Percentiles rank a stretch among this genome's conserved stretches.
Evolutionary conservation across 371 early-diverging fungal genomes (phyloP).

Genomic region (Parasitella parasitica): DNA sequence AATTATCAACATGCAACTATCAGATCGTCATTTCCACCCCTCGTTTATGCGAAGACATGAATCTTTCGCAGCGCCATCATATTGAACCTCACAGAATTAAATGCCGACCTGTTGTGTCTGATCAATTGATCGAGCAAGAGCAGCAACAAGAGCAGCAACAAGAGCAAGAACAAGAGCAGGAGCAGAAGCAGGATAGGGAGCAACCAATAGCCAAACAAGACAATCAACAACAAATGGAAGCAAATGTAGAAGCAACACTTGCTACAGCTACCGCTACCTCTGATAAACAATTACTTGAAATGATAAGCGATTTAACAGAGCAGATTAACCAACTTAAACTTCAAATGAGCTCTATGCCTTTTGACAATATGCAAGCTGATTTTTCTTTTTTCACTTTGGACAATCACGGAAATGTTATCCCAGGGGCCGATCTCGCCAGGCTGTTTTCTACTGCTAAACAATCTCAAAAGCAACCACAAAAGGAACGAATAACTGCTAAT

Average conservation of each 20-base stretch:
- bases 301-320: conserved; percentile 30
- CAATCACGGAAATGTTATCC: conserved; percentile 18
- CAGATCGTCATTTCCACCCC: conserved; percentile 71
- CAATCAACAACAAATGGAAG: not conserved
- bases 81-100: conserved; percentile 54
- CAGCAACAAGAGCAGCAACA: conserved; percentile 3
- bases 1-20: conserved; percentile 68
- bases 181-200: not conserved
- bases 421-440: conserved; percentile 7
- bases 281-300: conserved; percentile 1
- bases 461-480: not conserved
- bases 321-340: conserved; percentile 29
- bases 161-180: not conserved
- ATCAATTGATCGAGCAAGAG: conserved; percentile 34
- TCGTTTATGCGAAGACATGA: conserved; percentile 65
- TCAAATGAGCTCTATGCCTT: conserved; percentile 3
- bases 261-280: not conserved
- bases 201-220: not conserved
- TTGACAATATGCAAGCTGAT: not conserved
- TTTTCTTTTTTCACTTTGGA: conserved; percentile 10
- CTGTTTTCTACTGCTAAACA: not conserved
- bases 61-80: conserved; percentile 48
- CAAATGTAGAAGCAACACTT: not conserved
- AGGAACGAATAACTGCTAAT: not conserved
- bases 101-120: conserved; percentile 64